Conservation (phyloP, 1,284 basidiomycete species). For the Coniferiporia sulphurascens region DNA sequence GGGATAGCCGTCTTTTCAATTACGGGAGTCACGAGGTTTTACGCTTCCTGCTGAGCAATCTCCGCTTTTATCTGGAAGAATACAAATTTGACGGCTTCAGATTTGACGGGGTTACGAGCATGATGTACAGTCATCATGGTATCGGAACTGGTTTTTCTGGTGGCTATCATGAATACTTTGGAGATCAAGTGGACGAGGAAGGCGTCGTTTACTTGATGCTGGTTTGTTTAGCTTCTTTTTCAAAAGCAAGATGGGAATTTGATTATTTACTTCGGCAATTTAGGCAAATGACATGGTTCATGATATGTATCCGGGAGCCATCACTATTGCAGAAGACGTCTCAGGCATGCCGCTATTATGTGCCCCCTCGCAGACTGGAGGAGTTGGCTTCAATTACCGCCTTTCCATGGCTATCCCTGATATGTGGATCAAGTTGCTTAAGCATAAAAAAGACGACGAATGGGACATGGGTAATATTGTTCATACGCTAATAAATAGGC, state of each 20-base stretch:
- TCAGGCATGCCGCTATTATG: slow-evolving; percentile 98
- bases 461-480: slow-evolving; percentile 91
- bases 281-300: slow-evolving; percentile 94
- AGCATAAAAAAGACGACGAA: slow-evolving; percentile 83
- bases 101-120: slow-evolving; percentile 97
- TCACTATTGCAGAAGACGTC: slow-evolving; percentile 97
- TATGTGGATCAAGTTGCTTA: slow-evolving; percentile 99
- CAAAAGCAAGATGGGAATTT: slow-evolving; percentile 2
- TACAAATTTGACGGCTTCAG: slow-evolving; percentile 97
- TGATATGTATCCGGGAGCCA: slow-evolving; percentile 68
- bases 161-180: slow-evolving; percentile 98
- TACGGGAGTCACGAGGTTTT: slow-evolving; percentile 93
- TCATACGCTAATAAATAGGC: slow-evolving; percentile 86
- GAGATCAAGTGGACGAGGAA: slow-evolving; percentile 78
- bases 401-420: slow-evolving; percentile 98
- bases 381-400: slow-evolving; percentile 96
- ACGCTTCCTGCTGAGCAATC: slow-evolving; percentile 90
- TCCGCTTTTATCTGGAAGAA: slow-evolving; percentile 94
- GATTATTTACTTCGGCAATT: not conserved
- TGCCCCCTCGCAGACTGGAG: slow-evolving; percentile 74
- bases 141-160: slow-evolving; percentile 97
- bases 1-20: slow-evolving; percentile 97
- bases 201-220: slow-evolving; percentile 96
- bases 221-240: slow-evolving; percentile 42
- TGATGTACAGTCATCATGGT: slow-evolving; percentile 98